These are phyloP conservation scores for Solanum pinnatisectum DNA, from an alignment of 257 asterid species.

Conservation along the genomic window DNA sequence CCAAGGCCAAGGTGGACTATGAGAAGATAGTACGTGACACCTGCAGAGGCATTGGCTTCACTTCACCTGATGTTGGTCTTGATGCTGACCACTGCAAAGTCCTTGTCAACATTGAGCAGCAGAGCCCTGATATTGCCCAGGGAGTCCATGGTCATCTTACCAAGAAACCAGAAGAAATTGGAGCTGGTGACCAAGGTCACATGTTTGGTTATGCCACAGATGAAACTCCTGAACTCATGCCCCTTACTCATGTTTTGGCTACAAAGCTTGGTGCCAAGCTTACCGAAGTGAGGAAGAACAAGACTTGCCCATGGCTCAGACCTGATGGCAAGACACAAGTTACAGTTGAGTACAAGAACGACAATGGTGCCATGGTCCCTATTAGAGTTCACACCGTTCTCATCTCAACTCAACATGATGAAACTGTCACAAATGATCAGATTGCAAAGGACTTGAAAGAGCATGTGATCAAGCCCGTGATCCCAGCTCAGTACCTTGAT, in stretches of 20 bases:
- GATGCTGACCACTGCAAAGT: constrained; percentile 68
- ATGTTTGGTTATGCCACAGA: constrained; percentile 78
- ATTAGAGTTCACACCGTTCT: constrained; percentile 60
- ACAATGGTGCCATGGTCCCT: constrained; percentile 62
- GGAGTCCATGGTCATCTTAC: constrained; percentile 64
- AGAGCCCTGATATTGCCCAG: constrained; percentile 67
- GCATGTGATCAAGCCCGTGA: constrained; percentile 60
- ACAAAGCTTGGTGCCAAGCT: constrained; percentile 62
- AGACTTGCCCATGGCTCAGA: constrained; percentile 53
- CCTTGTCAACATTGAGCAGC: constrained; percentile 55
- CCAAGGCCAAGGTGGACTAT: constrained; percentile 48
- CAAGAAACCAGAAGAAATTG: constrained; percentile 65
- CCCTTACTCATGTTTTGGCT: constrained; percentile 61
- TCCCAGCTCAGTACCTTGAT: constrained; percentile 57
- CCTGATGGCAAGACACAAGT: constrained; percentile 73
- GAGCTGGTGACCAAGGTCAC: constrained; percentile 78
- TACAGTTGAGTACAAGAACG: constrained; percentile 57
- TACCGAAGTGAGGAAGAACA: constrained; percentile 57
- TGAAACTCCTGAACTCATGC: constrained; percentile 72
- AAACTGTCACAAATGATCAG: constrained; percentile 47
- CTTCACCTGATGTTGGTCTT: constrained; percentile 52
- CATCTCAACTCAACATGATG: constrained; percentile 65
- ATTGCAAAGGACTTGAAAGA: constrained; percentile 53
- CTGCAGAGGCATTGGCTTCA: constrained; percentile 61
- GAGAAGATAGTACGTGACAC: constrained; percentile 67